Evolutionary conservation across 345 rosid species (phyloP).

Genomic region (Raphanus sativus): DNA sequence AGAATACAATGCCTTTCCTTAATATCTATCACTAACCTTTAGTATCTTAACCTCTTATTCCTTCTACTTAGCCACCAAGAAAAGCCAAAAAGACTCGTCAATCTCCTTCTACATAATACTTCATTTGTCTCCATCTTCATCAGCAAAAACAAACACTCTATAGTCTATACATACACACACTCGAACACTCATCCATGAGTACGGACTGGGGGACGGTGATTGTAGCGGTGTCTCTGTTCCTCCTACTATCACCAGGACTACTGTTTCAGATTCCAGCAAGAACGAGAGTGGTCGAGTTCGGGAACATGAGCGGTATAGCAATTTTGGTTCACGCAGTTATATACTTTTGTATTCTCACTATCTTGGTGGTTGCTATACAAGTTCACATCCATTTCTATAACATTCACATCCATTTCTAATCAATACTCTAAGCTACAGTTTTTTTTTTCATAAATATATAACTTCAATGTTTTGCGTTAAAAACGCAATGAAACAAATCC

Average conservation of each 20-base stretch:
- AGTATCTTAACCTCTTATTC: constrained; percentile 10
- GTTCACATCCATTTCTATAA: constrained; percentile 40
- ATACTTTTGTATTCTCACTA: constrained; percentile 74
- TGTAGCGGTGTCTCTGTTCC: constrained; percentile 68
- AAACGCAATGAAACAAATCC: no score
- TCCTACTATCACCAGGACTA: constrained; percentile 84
- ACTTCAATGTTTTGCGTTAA: no score
- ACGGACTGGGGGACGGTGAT: constrained; percentile 91
- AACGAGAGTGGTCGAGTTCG: constrained; percentile 74
- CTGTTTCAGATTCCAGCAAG: constrained; percentile 85
- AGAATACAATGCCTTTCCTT: constrained; percentile 33
- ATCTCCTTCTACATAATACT: constrained; percentile 27
- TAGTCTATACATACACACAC: background rate
- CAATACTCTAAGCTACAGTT: no score
- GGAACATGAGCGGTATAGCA: constrained; percentile 94
- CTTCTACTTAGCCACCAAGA: constrained; percentile 42
- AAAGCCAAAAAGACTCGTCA: constrained; percentile 35
- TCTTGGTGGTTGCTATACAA: constrained; percentile 69
- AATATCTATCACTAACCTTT: constrained; percentile 30
- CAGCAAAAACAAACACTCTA: constrained; percentile 18
- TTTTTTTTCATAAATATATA: no score
- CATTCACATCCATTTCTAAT: no score
- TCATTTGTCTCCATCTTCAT: constrained; percentile 26
- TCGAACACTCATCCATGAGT: constrained; percentile 40
- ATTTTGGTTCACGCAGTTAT: constrained; percentile 84